Conservation (phyloP, 345 rosid genomes). For the Conringia planisiliqua region DNA sequence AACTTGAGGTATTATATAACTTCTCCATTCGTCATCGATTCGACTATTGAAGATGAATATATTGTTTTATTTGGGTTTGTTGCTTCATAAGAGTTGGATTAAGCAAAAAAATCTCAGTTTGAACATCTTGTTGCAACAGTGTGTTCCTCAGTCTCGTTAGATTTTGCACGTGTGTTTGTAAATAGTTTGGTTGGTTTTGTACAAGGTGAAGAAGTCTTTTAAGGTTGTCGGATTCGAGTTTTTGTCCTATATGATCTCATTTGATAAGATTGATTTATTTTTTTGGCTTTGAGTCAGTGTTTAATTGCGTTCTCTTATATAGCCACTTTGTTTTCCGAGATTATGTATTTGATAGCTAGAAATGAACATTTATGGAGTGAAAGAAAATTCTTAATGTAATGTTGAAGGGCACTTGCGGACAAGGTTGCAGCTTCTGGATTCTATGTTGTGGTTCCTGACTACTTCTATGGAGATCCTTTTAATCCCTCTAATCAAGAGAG, state of each 20-base stretch:
- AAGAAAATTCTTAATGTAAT: background rate
- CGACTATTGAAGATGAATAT: background rate
- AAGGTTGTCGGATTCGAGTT: background rate
- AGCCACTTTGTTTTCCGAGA: background rate
- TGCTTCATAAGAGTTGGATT: background rate
- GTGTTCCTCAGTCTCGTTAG: background rate
- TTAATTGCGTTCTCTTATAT: background rate
- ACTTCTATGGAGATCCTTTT: slow-evolving; percentile 53
- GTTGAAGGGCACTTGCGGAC: slow-evolving; percentile 63
- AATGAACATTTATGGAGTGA: background rate
- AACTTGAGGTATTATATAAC: slow-evolving; percentile 44
- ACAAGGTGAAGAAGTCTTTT: background rate
- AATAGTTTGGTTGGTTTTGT: background rate
- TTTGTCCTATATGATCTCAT: background rate
- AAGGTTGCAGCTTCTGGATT: slow-evolving; percentile 74
- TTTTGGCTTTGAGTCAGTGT: background rate
- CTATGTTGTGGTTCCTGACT: slow-evolving; percentile 74
- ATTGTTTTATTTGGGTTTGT: background rate
- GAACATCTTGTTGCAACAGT: background rate
- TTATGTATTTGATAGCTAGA: background rate
- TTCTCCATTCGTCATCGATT: background rate
- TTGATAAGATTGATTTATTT: background rate
- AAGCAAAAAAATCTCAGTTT: background rate
- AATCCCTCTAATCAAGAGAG: slow-evolving; percentile 34
- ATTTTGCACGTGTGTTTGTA: background rate